phyloP scores from a whole-genome alignment of 805 yeast genomes.

The Nakazawaea populi region DNA sequence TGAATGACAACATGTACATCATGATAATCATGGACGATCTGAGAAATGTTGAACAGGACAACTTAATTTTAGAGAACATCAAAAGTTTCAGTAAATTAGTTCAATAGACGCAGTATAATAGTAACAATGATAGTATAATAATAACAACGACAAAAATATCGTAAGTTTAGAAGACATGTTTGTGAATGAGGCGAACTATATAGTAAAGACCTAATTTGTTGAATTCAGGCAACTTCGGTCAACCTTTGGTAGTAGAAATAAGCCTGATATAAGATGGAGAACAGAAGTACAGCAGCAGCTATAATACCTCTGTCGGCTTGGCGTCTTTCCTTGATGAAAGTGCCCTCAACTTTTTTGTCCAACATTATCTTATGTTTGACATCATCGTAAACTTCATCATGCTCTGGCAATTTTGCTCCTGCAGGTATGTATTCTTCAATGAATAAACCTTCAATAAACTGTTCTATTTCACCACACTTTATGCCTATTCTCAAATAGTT shows the following conservation, averaged over 20 bases:
- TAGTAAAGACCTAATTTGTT: no score
- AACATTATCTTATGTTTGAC: conserved; percentile 36
- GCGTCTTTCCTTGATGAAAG: conserved; percentile 1
- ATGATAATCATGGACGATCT: conserved; percentile 29
- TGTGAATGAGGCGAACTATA: no score
- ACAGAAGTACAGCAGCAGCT: neutral
- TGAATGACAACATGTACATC: conserved; percentile 30
- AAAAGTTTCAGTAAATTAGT: conserved; percentile 27
- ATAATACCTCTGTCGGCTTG: neutral
- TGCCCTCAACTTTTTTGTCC: conserved; percentile 24
- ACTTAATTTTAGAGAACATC: conserved; percentile 26
- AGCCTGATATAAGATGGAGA: neutral
- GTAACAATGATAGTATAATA: no score
- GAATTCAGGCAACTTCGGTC: no score
- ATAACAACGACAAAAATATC: no score
- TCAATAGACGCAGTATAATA: conserved; percentile 15
- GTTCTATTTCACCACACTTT: conserved; percentile 84
- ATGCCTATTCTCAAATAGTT: conserved; percentile 80
- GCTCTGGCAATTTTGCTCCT: conserved; percentile 38
- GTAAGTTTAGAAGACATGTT: no score
- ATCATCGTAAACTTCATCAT: conserved; percentile 29
- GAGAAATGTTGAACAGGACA: conserved; percentile 24
- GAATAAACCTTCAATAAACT: conserved; percentile 73
- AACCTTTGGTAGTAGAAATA: neutral
- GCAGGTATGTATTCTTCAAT: conserved; percentile 53